Conservation (phyloP, 2,329 filamentous ascomycete genomes). For the Ilyonectria robusta region DNA sequence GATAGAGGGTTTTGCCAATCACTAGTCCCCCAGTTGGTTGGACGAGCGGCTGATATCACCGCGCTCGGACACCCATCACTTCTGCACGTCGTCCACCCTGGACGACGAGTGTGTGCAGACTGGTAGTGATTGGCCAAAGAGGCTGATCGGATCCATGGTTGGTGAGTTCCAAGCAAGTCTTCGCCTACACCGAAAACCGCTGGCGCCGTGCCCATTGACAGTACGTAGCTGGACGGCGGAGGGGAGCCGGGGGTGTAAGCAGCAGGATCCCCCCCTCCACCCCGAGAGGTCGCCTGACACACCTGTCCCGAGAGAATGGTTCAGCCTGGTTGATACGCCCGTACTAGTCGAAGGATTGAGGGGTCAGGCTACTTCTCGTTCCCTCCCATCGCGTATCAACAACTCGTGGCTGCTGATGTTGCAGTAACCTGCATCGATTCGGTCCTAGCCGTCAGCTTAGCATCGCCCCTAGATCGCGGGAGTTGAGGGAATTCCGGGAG, state of each 20-base stretch:
- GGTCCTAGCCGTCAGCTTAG: constrained; percentile 4
- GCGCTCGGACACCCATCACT: constrained; percentile 19
- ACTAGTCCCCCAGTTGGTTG: constrained; percentile 11
- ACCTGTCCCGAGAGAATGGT: constrained; percentile 46
- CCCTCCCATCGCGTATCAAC: constrained; percentile 24
- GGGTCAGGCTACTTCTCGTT: constrained; percentile 22
- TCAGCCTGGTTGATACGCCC: constrained; percentile 40
- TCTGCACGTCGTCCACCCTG: constrained; percentile 12
- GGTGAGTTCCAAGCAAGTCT: constrained; percentile 13
- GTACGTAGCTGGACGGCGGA: constrained; percentile 15
- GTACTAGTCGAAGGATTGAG: constrained; percentile 24
- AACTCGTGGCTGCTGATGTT: constrained; percentile 14
- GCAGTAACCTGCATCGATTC: constrained; percentile 3
- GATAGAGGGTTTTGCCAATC: constrained; percentile 21
- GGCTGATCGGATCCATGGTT: constrained; percentile 22
- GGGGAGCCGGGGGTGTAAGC: constrained; percentile 13
- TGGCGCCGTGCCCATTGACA: constrained; percentile 15
- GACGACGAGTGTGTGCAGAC: constrained; percentile 8
- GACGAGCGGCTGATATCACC: constrained; percentile 14
- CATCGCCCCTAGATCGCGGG: constrained; percentile 13
- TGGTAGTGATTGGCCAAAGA: constrained; percentile 13
- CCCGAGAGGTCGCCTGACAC: constrained; percentile 34
- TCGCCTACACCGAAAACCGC: constrained; percentile 23
- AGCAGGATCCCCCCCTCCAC: constrained; percentile 16
- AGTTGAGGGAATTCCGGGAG: neutral